A percentile compares a stretch with the other conserved stretches of the same genome.
Conservation (phyloP, 1,284 basidiomycete species). For the Meira nashicola region DNA sequence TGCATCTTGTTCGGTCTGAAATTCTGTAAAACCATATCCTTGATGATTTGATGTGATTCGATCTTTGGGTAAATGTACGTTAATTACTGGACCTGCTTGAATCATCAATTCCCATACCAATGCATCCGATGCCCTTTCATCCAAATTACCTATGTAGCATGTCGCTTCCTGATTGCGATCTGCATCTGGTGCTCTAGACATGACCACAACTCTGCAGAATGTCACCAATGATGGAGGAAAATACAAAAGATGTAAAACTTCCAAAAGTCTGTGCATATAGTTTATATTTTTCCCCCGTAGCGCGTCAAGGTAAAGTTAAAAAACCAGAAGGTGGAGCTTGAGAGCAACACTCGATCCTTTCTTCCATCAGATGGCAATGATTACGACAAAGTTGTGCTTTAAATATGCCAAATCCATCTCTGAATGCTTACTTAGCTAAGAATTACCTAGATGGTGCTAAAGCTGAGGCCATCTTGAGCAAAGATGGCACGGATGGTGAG, state of each 20-base stretch:
- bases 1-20: constrained; percentile 92
- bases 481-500: constrained; percentile 59
- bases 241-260: too few relatives aligned
- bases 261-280: too few relatives aligned
- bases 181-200: background rate
- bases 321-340: too few relatives aligned
- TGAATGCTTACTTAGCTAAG: constrained; percentile 58
- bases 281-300: too few relatives aligned
- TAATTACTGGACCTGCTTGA: constrained; percentile 93
- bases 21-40: constrained; percentile 98
- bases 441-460: constrained; percentile 94
- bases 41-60: constrained; percentile 96
- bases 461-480: constrained; percentile 85
- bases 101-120: constrained; percentile 98
- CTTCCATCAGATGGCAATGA: too few relatives aligned
- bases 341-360: too few relatives aligned
- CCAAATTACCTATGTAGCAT: constrained; percentile 72
- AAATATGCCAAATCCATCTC: constrained; percentile 46
- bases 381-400: background rate
- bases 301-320: too few relatives aligned
- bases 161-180: constrained; percentile 52
- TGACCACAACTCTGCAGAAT: too few relatives aligned
- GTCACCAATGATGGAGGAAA: too few relatives aligned
- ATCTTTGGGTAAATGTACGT: constrained; percentile 82
- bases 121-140: constrained; percentile 88